Evolutionary conservation across 2,329 filamentous ascomycete species (phyloP), one percentile per base, ranked within the genome.

Genomic region (Neurospora sp.): DNA sequence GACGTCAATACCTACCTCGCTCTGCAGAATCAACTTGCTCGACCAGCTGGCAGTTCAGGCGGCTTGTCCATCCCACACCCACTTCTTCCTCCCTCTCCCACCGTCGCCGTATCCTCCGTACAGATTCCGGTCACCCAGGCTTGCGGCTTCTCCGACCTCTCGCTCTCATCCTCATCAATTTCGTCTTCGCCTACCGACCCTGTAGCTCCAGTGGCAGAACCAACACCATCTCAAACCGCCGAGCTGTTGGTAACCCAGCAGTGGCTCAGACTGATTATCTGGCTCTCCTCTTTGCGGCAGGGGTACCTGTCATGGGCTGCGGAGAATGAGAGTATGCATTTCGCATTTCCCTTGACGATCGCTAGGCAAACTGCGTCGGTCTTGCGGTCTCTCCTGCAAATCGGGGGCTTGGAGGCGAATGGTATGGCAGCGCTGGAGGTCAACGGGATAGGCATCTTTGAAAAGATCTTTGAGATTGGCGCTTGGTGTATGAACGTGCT

Each of bases 241-340:
- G 89, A 92, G 74, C 83, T 92, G 19, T 82, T 90, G 62, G 85
- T 90, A 68, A 91, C 89, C 2, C 90, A 92, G 76, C 89, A 91
- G 75, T 92, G 90, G 90, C 82, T 92, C 4, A 83, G 87, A 19
- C 86, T 89, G 1, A 90, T 91, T 80, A 86, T 91, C n/a, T 92
- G 90, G 90, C 90, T 91, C 74, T 84, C 90, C 1, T 89, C 89
- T 3, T 90, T 90, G 74, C 85, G 86, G 23, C 88, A 90, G 73
- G 87, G 88, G 4, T 85, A 88, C 33, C 82, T 91, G 23, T 89
- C 87, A 39, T 87, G 85, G 39, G 83, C 83, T 2, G 83, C 88
- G 0, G 79, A 82, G 7, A 86, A 91, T 70, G 84, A 84, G 72
- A 85, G 87, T 66, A 86, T 90, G 84, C 86, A 83, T 40, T 89